Evolutionary conservation across 371 early-diverging fungal genomes (phyloP).

Genomic region (Parasitella parasitica): DNA sequence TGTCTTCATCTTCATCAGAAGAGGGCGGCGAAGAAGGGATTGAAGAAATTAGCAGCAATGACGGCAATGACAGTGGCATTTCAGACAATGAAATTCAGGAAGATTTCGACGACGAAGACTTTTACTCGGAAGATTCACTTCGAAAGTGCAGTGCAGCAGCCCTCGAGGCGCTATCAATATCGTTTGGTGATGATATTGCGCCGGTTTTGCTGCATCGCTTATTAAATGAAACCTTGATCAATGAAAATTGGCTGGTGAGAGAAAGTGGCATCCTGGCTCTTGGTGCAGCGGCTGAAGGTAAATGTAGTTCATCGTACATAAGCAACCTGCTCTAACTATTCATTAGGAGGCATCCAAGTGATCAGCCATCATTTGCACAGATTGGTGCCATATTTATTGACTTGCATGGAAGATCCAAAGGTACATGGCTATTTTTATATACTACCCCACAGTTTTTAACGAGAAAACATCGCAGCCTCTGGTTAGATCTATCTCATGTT

Average conservation of each 20-base stretch:
- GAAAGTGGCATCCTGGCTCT: conserved; percentile 92
- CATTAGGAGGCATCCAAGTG: conserved; percentile 55
- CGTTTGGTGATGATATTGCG: conserved; percentile 72
- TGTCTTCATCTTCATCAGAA: neutral
- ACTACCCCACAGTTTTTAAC: no score
- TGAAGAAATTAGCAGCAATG: conserved; percentile 11
- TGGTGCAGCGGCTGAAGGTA: conserved; percentile 90
- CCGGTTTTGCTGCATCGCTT: conserved; percentile 65
- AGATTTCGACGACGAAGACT: conserved; percentile 75
- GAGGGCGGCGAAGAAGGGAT: neutral
- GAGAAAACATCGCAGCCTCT: conserved; percentile 60
- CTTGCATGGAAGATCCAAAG: conserved; percentile 69
- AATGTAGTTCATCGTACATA: neutral
- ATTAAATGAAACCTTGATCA: conserved; percentile 65
- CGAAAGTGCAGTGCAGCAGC: conserved; percentile 93
- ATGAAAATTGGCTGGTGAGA: conserved; percentile 76
- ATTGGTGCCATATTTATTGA: conserved; percentile 74
- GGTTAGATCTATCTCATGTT: conserved; percentile 89
- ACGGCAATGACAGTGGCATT: neutral
- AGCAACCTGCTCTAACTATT: neutral
- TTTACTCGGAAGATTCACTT: conserved; percentile 82
- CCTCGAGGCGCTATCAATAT: conserved; percentile 78
- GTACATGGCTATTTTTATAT: conserved; percentile 5
- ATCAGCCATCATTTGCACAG: conserved; percentile 76
- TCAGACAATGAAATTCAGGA: conserved; percentile 22